Evolutionary conservation across 2,329 filamentous ascomycete genomes (phyloP), one percentile per base, ranked within the genome.

Genomic region (Talaromyces sp.): DNA sequence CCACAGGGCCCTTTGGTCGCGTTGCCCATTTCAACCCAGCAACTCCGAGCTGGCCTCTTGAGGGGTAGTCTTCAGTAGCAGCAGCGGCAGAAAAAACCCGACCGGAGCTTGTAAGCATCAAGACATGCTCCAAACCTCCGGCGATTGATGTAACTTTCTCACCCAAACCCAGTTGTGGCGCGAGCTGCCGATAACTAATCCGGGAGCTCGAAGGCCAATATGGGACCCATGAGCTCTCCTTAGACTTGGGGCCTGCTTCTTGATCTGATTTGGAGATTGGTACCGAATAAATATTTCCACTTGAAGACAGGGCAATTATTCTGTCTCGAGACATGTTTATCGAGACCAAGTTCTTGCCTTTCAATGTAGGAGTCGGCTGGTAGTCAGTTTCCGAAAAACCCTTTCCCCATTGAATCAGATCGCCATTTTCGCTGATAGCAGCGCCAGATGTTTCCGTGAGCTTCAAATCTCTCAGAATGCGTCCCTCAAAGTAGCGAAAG

Each of bases 31-130:
- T 89, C 52, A 98, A 77, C 0, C 91, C 92, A 0, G 92, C 88
- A 27, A 98, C 81, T 54, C 95, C 95, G 56, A 98, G 84, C 76
- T 99, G 93, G 6, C 95, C 95, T 70, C 85, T 88, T 2, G 85
- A 84, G 0, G 95, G 95, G 71, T 90, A 98, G 57, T 87, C 82
- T 61, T 89, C 84, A 19, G 87, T 87, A 64, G 90, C 92, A 2
- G 92, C 88, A 1, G 91, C 93, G n/a, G 90, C 88, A 2, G 93
- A 90, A 75, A 96, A 98, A 36, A 98, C 84, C 47, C 93, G 90
- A 0, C 95, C 95, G 58, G 84, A 85, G 54, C 86, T 92, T 0
- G 93, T 97, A 63, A 97, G 82, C 56, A 99, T 82, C 0, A 98
- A 82, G 33, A 89, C 90, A 73, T 98, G 93, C 70, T 98, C 92